phyloP scores from a whole-genome alignment of 2,329 filamentous ascomycete genomes.

The Fonsecaea erecta region DNA sequence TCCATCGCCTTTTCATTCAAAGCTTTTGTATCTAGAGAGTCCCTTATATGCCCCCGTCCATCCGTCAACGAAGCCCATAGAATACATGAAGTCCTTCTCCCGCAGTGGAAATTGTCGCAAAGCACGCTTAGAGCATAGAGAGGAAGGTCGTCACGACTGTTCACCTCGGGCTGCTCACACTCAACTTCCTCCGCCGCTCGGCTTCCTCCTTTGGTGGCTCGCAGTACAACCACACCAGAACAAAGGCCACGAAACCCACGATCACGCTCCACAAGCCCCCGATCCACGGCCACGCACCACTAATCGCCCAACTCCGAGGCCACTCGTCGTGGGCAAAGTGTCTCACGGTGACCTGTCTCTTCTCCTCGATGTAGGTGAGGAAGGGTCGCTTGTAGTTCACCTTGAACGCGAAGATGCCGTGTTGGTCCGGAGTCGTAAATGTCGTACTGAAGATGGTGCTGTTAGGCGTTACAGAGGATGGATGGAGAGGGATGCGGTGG shows the following conservation, averaged over 20 bases:
- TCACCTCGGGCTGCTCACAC: constrained; percentile 23
- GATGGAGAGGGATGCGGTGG: constrained; percentile 77
- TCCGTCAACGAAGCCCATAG: neutral
- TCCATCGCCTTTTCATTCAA: neutral
- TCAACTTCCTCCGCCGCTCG: constrained; percentile 29
- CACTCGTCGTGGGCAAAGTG: constrained; percentile 98
- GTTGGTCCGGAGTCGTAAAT: constrained; percentile 90
- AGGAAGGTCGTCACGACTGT: no score
- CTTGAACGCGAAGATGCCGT: constrained; percentile 98
- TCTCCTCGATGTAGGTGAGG: constrained; percentile 86
- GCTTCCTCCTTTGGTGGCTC: constrained; percentile 53
- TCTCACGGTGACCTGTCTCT: constrained; percentile 89
- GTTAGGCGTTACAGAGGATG: constrained; percentile 63
- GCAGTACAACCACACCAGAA: constrained; percentile 83
- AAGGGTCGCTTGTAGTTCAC: constrained; percentile 97
- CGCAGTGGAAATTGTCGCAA: neutral
- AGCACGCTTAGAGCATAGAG: no score
- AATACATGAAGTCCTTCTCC: neutral
- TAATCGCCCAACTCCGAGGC: constrained; percentile 87
- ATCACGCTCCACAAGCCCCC: constrained; percentile 83
- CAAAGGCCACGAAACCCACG: constrained; percentile 81
- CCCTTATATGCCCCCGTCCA: neutral
- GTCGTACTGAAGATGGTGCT: constrained; percentile 73
- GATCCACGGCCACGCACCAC: constrained; percentile 93
- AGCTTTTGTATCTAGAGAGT: neutral